Base-by-base conservation (phyloP, 140 eudicot genomes). In the Flaveria floridana region DNA sequence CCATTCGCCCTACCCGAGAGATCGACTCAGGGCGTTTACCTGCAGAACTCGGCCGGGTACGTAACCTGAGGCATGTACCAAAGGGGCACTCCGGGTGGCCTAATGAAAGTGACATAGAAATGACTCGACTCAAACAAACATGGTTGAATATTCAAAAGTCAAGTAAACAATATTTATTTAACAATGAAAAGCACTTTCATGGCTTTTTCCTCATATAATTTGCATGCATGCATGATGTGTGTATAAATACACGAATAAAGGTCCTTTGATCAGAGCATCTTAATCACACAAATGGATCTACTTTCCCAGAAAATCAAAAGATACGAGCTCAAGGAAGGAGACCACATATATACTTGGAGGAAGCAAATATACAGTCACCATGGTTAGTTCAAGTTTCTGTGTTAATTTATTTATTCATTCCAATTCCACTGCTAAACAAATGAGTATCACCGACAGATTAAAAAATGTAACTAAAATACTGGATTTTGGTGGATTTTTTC, bases 341-440 rank as follows among this genome's bases (percentile, higher is more conserved):
- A 71, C 19, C 76, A 55, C 53, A 19, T 71, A 30, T 71, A 71
- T 6, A 52, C 41, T 57, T 56, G 77, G 77, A 56, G 77, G 55
- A 72, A 19, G 15, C 7, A 4, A 4, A 15, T 39, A 55, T 72
- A 72, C 53, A 72, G 3, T 16, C 76, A 71, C 76, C 76, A 71
- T 3, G 66, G 66, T 71, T 6, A 71, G 76, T 34, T 52, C 6
- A 16, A 50, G 2, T 50, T 15, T 50, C 19, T 50, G 1, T 50
- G 19, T 50, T 14, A 13, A 6, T 50, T 14, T 50, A 13, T 50
- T 50, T 50, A 50, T 13, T 50, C 56, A 13, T 50, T 50, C 2
- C n/a, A n/a, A n/a, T n/a, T n/a, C n/a, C 12, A 7, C 13, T 10
- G 50, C 13, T 10, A 44, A 44, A 10, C 8, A 34, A 34, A 34